Evolutionary conservation across 164 flowering plant genomes (phyloP), one percentile per base, ranked within the genome.

Genomic region (Akebia trifoliata): DNA sequence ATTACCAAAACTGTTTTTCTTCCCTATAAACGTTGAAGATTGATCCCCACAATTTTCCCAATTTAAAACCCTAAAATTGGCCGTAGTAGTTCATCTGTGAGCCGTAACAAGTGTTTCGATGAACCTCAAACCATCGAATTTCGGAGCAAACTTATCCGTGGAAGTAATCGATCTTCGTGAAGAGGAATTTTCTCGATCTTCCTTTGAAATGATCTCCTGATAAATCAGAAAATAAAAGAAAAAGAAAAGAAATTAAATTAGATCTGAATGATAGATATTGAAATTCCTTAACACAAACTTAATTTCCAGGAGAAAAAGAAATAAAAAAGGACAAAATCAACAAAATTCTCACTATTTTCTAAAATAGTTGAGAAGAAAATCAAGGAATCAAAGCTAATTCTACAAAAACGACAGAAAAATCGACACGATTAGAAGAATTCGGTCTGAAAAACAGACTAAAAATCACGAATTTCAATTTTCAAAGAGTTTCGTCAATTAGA

Each of bases 61-160:
- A 12, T 24, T 15, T 25, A 6, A 1, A 2, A 6, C 18, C 29
- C 17, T 49, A 3, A 18, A 24, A 21, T 42, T 42, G 2, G 46
- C 17, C 17, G 1, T 6, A 42, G 28, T 60, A n/a, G n/a, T 0
- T 65, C 50, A 76, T 71, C 78, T 63, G 36, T 77, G 81, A 44
- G 78, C 81, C 4, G 81, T 77, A 17, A 77, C 68, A 14, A 77
- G 62, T 1, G 81, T 77, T 54, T 77, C 81, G 8, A 77, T 77
- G 60, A 77, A 77, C 50, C 81, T 74, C 61, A 77, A 64, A 0
- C 81, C 81, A 14, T 77, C 78, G 18, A 77, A 74, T 28, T 65
- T 73, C 18, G 81, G 81, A 4, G 67, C 65, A 31, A 68, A 72
- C 22, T 64, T 71, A 1, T 70, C 74, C 4, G 58, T 38, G 15